Base-by-base conservation (phyloP, 441 rosid genomes). In the Brassica balearica region DNA sequence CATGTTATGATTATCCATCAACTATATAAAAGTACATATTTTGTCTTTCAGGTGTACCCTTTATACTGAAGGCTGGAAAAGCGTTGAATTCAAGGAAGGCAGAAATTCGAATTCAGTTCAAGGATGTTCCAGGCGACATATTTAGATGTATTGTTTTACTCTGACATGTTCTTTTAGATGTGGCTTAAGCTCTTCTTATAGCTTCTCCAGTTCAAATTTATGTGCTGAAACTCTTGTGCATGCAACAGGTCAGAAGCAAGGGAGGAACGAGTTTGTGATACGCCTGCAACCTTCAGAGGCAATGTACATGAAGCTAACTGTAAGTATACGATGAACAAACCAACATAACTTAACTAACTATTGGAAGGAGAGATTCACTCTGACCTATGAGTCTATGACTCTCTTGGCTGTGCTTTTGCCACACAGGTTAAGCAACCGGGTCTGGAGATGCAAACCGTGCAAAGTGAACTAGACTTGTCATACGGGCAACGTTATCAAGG, bases 121-220 rank as follows among this genome's bases (percentile, higher is more conserved):
- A 92, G 88, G 98, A 96, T 79, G 97, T 92, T 82, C 99, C 99
- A 32, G 98, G 98, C n/a, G 98, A 96, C 84, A 96, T 96, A 82
- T 96, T 88, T 87, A 91, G 73, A 88, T 88, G 99, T 96, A 90
- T 87, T 6, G 12, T 62, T 70, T 62, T 61, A 0, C 63, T 17
- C 53, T 43, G 20, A 56, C 29, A 46, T 20, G 38, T 34, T 67
- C 48, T 73, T 51, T 55, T 68, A 3, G 5, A 8, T n/a, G 38
- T 73, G 51, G 55, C 63, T 43, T 66, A 27, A 66, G 20, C 15
- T 46, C 53, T 78, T 66, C 58, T 32, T n/a, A 20, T 67, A 22
- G 46, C 58, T 19, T 68, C 56, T 17, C 0, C 3, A 53, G 11
- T 17, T 62, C 19, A 68, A 61, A 62, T n/a, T 0, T 23, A 36